These are phyloP conservation scores for Babesia caballi DNA, from an alignment of 169 alveolate genomes.

Conservation along the genomic window DNA sequence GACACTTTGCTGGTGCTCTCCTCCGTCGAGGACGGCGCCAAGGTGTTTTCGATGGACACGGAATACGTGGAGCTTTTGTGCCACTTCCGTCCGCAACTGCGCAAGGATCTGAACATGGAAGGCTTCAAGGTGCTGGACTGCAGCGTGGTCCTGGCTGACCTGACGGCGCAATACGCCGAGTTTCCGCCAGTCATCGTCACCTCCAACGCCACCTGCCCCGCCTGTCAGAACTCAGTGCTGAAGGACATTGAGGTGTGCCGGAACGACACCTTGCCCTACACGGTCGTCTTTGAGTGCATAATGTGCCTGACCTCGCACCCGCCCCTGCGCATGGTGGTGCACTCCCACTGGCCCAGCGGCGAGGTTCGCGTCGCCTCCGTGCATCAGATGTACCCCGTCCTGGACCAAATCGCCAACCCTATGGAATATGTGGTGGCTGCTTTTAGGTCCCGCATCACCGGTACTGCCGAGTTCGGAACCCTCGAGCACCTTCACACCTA, in stretches of 20 bases:
- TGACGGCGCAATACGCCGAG: neutral
- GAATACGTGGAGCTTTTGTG: slow-evolving; percentile 46
- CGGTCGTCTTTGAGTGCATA: slow-evolving; percentile 11
- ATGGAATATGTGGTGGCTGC: neutral
- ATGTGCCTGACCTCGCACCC: slow-evolving; percentile 9
- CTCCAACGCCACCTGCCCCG: neutral
- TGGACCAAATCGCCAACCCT: neutral
- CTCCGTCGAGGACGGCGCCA: slow-evolving; percentile 27
- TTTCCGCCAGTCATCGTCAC: neutral
- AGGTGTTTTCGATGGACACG: slow-evolving; percentile 25
- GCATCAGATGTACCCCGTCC: neutral
- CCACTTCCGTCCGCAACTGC: slow-evolving; percentile 24
- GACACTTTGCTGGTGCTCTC: slow-evolving; percentile 23
- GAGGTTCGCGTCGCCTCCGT: neutral
- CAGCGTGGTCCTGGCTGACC: neutral
- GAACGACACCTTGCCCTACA: slow-evolving; percentile 9
- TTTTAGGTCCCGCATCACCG: neutral
- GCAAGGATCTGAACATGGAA: slow-evolving; percentile 14
- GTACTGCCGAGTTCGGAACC: neutral
- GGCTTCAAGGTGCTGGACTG: slow-evolving; percentile 3
- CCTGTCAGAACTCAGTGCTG: neutral
- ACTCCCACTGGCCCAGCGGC: slow-evolving; percentile 36
- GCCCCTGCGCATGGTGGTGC: neutral
- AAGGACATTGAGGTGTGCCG: slow-evolving; percentile 1
- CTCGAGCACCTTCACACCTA: slow-evolving; percentile 5